A percentile compares a stretch with the other conserved stretches of the same genome.
Conservation (phyloP, 768 basidiomycete species). For the Termitomyces bulborhizus region DNA sequence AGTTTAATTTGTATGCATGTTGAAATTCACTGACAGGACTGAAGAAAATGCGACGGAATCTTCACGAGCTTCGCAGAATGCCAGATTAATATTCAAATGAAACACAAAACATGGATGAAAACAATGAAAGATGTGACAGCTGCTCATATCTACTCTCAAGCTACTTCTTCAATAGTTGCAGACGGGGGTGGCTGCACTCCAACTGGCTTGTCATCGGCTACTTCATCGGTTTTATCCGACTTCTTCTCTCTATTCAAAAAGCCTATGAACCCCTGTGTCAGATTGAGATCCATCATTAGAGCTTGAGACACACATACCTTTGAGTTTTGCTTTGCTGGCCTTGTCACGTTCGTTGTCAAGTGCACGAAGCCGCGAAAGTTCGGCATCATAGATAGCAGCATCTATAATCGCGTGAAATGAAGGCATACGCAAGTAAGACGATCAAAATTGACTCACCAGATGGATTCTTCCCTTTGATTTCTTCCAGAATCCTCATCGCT, state of each 20-base stretch:
- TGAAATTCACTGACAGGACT: neutral
- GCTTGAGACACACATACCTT: constrained; percentile 38
- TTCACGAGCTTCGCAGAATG: neutral
- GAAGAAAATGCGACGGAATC: neutral
- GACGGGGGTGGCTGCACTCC: neutral
- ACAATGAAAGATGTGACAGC: neutral
- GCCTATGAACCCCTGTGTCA: constrained; percentile 24
- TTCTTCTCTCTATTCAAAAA: constrained; percentile 37
- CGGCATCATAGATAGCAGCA: constrained; percentile 51
- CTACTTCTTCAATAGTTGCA: constrained; percentile 5
- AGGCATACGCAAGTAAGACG: neutral
- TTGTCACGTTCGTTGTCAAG: constrained; percentile 65
- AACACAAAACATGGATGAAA: neutral
- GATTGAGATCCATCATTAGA: neutral
- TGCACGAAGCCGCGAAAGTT: constrained; percentile 52
- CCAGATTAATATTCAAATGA: neutral
- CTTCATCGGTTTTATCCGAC: neutral
- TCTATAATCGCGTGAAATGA: constrained; percentile 30
- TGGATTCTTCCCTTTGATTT: constrained; percentile 59
- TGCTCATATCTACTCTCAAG: neutral
- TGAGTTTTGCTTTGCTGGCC: constrained; percentile 63
- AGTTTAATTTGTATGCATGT: neutral
- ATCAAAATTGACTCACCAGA: constrained; percentile 34
- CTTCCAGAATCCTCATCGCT: constrained; percentile 57
- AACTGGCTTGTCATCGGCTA: neutral